phyloP scores from a whole-genome alignment of 2,329 filamentous ascomycete species.

The Colletotrichum sansevieriae region DNA sequence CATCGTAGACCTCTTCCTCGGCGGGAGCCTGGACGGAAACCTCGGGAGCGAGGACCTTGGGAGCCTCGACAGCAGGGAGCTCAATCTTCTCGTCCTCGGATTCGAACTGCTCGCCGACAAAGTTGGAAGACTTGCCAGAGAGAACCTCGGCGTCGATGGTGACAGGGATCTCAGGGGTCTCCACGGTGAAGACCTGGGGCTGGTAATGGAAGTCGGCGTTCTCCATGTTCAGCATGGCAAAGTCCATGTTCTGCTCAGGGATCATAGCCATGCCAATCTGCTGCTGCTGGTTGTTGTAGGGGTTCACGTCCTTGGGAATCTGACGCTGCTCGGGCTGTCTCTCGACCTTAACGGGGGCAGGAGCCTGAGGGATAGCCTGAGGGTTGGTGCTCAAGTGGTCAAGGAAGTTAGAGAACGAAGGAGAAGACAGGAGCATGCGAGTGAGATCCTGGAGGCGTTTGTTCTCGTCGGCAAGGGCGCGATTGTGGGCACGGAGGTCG shows the following conservation, averaged over 20 bases:
- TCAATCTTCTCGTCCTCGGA: conserved; percentile 69
- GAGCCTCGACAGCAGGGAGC: conserved; percentile 65
- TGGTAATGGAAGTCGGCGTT: conserved; percentile 70
- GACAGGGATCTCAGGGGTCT: conserved; percentile 75
- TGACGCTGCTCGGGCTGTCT: conserved; percentile 47
- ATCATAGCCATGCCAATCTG: conserved; percentile 87
- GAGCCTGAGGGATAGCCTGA: conserved; percentile 51
- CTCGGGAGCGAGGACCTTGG: conserved; percentile 51
- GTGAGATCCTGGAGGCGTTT: conserved; percentile 81
- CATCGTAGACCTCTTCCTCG: conserved; percentile 55
- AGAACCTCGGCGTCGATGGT: conserved; percentile 71
- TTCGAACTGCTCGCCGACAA: conserved; percentile 60
- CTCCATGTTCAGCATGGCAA: conserved; percentile 76
- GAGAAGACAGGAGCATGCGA: conserved; percentile 84
- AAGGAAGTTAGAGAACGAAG: conserved; percentile 86
- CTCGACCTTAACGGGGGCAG: conserved; percentile 52
- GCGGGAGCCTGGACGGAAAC: conserved; percentile 46
- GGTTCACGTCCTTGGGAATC: conserved; percentile 75
- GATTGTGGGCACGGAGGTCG: conserved; percentile 85
- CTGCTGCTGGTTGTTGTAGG: conserved; percentile 69
- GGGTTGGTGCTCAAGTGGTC: conserved; percentile 76
- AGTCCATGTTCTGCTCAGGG: conserved; percentile 82
- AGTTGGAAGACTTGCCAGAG: conserved; percentile 77
- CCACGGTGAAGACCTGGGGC: conserved; percentile 81
- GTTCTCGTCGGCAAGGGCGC: conserved; percentile 86